Conservation (phyloP, 179 eudicot genomes). For the Actinidia chinensis region DNA sequence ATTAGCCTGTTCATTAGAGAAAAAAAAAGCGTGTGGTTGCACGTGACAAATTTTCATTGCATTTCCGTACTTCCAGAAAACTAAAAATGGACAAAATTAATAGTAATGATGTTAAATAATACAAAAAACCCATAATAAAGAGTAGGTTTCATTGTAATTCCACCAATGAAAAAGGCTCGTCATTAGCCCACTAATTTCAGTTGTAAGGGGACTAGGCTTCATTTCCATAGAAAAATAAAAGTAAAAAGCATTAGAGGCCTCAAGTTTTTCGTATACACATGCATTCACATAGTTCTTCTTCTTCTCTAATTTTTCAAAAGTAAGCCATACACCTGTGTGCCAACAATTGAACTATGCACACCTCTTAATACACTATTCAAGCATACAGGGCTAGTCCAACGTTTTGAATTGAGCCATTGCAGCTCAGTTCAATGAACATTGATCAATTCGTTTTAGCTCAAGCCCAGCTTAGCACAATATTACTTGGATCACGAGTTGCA, state of each 20-base stretch:
- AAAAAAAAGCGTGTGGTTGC: neutral
- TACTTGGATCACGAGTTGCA: conserved; percentile 6
- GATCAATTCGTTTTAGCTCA: neutral
- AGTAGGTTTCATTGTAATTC: neutral
- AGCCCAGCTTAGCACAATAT: too few relatives aligned
- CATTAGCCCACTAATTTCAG: too few relatives aligned
- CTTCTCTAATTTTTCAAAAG: neutral
- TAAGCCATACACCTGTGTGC: neutral
- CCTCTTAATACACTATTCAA: neutral
- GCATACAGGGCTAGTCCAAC: neutral
- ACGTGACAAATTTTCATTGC: neutral
- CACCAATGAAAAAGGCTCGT: neutral
- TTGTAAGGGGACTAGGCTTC: neutral
- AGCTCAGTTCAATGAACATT: neutral
- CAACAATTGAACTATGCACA: neutral
- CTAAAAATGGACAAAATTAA: neutral
- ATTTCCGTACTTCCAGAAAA: neutral
- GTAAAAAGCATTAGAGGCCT: neutral
- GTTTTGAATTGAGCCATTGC: neutral
- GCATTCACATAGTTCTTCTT: neutral
- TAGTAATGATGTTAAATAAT: neutral
- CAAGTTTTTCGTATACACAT: neutral
- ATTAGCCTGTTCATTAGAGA: conserved; percentile 1
- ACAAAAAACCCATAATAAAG: neutral
- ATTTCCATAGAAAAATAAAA: neutral